A percentile compares a stretch with the other conserved stretches of the same genome.
Conservation (phyloP, 108 stramenopile genomes). For the Skeletonema tropicum region DNA sequence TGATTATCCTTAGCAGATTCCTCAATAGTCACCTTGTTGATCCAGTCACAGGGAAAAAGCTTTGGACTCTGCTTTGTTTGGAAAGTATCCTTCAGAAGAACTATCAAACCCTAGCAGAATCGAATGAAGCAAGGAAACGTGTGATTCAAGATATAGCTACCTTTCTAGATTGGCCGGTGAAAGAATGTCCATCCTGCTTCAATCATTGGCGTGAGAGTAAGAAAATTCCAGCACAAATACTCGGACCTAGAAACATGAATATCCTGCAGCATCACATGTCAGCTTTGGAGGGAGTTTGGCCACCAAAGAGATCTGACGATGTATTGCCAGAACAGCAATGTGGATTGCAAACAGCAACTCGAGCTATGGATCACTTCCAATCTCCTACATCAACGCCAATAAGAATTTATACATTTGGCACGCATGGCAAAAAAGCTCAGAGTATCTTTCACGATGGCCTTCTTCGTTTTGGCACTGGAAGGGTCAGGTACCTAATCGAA, state of each 20-base stretch:
- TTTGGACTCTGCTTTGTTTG: slow-evolving; percentile 38
- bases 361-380: not conserved
- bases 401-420: not conserved
- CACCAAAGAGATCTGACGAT: slow-evolving; percentile 11
- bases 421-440: not conserved
- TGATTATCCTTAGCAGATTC: slow-evolving; percentile 35
- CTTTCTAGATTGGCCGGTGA: slow-evolving; percentile 36
- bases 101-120: slow-evolving; percentile 13
- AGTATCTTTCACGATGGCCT: not conserved
- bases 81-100: slow-evolving; percentile 35
- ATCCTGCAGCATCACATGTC: slow-evolving; percentile 24
- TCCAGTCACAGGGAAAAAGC: not conserved
- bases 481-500: not conserved
- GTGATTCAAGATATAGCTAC: slow-evolving; percentile 16
- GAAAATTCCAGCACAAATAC: slow-evolving; percentile 13
- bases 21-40: slow-evolving; percentile 24
- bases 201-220: slow-evolving; percentile 38
- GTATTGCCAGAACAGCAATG: slow-evolving; percentile 13
- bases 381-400: not conserved
- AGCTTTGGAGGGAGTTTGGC: slow-evolving; percentile 33
- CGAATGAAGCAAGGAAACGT: slow-evolving; percentile 6
- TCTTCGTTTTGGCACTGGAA: slow-evolving; percentile 14
- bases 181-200: slow-evolving; percentile 32
- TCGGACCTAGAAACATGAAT: slow-evolving; percentile 14
- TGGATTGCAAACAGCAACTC: not conserved